Percentiles rank a stretch among this genome's conserved stretches.
Evolutionary conservation across 805 yeast genomes (phyloP).

Genomic region (Clavispora asparagi): DNA sequence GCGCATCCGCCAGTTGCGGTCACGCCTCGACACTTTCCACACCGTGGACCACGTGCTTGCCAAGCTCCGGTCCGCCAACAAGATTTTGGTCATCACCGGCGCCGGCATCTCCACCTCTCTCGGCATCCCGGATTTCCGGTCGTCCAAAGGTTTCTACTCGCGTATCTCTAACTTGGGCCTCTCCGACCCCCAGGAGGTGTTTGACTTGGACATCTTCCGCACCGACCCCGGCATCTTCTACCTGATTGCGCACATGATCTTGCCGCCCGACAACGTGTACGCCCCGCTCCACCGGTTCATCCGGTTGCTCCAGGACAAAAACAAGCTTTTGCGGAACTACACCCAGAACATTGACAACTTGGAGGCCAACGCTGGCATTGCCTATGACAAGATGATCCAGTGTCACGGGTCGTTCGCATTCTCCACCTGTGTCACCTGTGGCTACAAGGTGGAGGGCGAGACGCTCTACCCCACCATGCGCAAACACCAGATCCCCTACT

Average conservation of each 20-base stretch:
- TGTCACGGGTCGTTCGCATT: conserved; percentile 92
- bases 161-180: conserved; percentile 63
- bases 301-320: conserved; percentile 64
- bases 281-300: conserved; percentile 84
- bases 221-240: conserved; percentile 78
- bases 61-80: conserved; percentile 21
- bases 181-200: conserved; percentile 87
- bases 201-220: conserved; percentile 65
- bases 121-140: conserved; percentile 91
- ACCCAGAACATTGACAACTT: conserved; percentile 89
- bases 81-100: conserved; percentile 75
- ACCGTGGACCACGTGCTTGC: conserved; percentile 56
- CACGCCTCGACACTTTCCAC: conserved; percentile 47
- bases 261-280: conserved; percentile 64
- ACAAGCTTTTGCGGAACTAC: conserved; percentile 74
- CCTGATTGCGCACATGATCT: conserved; percentile 77
- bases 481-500: conserved; percentile 57
- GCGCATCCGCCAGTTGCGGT: conserved; percentile 52
- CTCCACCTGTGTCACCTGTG: conserved; percentile 80
- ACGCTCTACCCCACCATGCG: conserved; percentile 57
- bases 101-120: conserved; percentile 89
- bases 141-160: conserved; percentile 80
- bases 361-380: conserved; percentile 75
- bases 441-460: conserved; percentile 60
- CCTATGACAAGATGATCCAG: conserved; percentile 64